These are phyloP conservation scores for Pseudopyricularia javanii DNA, from an alignment of 2,329 filamentous ascomycete species.

Conservation along the genomic window DNA sequence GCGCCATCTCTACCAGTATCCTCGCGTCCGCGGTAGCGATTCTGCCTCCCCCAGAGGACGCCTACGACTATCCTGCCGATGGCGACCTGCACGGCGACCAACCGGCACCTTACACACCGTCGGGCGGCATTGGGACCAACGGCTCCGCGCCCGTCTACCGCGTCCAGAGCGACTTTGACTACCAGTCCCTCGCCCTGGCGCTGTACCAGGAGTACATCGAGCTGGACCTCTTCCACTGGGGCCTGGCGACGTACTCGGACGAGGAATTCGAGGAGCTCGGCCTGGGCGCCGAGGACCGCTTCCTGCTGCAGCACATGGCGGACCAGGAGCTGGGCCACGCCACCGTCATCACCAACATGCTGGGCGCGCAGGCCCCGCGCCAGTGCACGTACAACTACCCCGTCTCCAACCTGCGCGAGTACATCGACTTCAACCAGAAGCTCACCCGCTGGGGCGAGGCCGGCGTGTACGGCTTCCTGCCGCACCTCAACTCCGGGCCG, in stretches of 20 bases:
- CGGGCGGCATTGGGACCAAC: constrained; percentile 65
- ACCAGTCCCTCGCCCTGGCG: constrained; percentile 60
- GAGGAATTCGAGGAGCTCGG: constrained; percentile 59
- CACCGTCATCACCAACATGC: constrained; percentile 65
- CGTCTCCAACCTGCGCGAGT: constrained; percentile 61
- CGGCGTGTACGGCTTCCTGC: constrained; percentile 70
- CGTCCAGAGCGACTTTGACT: constrained; percentile 73
- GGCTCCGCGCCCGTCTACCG: constrained; percentile 66
- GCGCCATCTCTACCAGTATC: constrained; percentile 49
- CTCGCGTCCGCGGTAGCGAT: constrained; percentile 45
- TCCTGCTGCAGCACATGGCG: constrained; percentile 63
- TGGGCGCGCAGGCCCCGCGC: constrained; percentile 55
- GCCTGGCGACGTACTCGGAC: constrained; percentile 54
- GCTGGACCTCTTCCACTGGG: constrained; percentile 70
- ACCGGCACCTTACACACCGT: constrained; percentile 61
- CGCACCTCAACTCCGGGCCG: constrained; percentile 65
- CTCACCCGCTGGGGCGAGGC: constrained; percentile 72
- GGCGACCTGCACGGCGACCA: constrained; percentile 55
- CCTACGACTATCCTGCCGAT: constrained; percentile 59
- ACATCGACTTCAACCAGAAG: constrained; percentile 74
- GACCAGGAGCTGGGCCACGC: constrained; percentile 69
- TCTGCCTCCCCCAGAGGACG: constrained; percentile 44
- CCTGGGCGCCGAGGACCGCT: constrained; percentile 55
- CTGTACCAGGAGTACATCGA: constrained; percentile 80
- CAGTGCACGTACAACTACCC: constrained; percentile 80